phyloP scores from a whole-genome alignment of 768 basidiomycete species.

The Amanita fuliginea region DNA sequence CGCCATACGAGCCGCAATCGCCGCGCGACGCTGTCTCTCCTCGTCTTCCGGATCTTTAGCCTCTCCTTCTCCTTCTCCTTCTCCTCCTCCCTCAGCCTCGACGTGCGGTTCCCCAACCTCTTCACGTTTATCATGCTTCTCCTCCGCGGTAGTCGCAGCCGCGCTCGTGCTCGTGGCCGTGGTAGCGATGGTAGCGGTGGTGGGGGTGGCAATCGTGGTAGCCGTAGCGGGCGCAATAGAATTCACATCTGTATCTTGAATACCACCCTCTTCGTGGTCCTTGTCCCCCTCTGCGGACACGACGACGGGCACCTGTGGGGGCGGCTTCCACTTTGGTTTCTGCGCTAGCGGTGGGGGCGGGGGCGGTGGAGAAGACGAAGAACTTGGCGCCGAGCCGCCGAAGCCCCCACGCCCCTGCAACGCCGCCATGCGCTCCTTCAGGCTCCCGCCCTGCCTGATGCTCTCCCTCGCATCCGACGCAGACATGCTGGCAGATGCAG shows the following conservation, averaged over 20 bases:
- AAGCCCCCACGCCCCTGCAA: conserved; percentile 79
- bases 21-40: conserved; percentile 70
- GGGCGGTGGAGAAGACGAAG: not conserved
- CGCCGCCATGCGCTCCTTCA: conserved; percentile 94
- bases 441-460: conserved; percentile 66
- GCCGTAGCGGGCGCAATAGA: too few relatives aligned
- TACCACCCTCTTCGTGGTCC: conserved; percentile 6
- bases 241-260: not conserved
- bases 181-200: too few relatives aligned
- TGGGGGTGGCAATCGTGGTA: too few relatives aligned
- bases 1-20: conserved; percentile 89
- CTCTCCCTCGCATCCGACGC: conserved; percentile 84
- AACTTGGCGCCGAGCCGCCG: conserved; percentile 25
- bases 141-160: not conserved
- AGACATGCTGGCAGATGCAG: conserved; percentile 36
- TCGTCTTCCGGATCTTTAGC: conserved; percentile 51
- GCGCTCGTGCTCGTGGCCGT: too few relatives aligned
- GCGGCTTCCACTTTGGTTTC: conserved; percentile 83
- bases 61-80: conserved; percentile 21
- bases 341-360: conserved; percentile 48
- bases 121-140: not conserved
- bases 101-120: not conserved
- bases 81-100: conserved; percentile 13
- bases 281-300: conserved; percentile 34
- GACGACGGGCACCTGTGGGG: conserved; percentile 39